phyloP scores from a whole-genome alignment of 495 filamentous ascomycete species.

The Neurospora pannonica region DNA sequence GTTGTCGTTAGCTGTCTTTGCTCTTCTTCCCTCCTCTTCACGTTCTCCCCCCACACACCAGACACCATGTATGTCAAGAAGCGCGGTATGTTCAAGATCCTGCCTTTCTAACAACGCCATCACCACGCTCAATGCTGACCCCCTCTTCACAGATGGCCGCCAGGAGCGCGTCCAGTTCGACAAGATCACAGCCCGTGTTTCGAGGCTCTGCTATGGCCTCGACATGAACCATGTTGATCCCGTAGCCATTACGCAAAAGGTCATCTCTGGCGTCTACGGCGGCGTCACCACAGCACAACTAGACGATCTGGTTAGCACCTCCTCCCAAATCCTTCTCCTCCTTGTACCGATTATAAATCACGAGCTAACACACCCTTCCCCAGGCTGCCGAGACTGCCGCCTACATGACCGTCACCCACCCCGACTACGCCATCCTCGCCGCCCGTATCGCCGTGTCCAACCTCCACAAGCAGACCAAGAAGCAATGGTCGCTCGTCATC shows the following conservation, averaged over 20 bases:
- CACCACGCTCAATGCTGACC: constrained; percentile 13
- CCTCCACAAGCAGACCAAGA: constrained; percentile 99
- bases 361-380: constrained; percentile 8
- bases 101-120: neutral
- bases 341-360: neutral
- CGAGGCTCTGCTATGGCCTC: constrained; percentile 91
- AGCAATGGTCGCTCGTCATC: constrained; percentile 93
- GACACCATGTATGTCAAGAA: constrained; percentile 50
- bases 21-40: neutral
- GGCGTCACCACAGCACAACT: constrained; percentile 93
- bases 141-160: constrained; percentile 65
- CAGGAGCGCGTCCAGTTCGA: constrained; percentile 99
- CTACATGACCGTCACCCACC: constrained; percentile 99
- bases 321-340: neutral
- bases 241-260: constrained; percentile 96
- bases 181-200: constrained; percentile 98
- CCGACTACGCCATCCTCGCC: constrained; percentile 97
- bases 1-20: neutral
- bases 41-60: neutral
- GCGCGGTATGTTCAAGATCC: constrained; percentile 38
- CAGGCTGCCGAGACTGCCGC: constrained; percentile 97
- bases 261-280: constrained; percentile 98
- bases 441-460: constrained; percentile 98
- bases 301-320: constrained; percentile 76
- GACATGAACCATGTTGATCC: constrained; percentile 96